Evolutionary conservation across 805 yeast genomes (phyloP), one percentile per base, ranked within the genome.

Genomic region (Lachancea dasiensis): DNA sequence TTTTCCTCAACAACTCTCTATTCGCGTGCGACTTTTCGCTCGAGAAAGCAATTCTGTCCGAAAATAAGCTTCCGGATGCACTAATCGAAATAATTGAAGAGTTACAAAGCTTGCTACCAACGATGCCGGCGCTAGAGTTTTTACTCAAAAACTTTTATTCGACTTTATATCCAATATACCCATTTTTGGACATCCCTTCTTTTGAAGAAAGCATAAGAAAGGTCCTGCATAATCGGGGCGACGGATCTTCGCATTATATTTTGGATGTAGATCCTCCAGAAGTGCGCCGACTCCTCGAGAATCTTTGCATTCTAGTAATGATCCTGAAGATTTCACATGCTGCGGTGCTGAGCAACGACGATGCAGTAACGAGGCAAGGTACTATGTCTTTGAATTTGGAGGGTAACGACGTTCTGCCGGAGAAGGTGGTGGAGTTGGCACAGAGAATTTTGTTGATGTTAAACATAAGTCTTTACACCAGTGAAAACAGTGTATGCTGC

Each of bases 401-500:
- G 13, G 48, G 49, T 15, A 44, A 39, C 18, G 50, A 56, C 27
- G 54, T 50, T 8, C 50, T 54, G 14, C 38, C 47, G n/a, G 53
- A 53, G 32, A 52, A 55, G 20, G 43, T 48, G 2, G 41, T 58
- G 21, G 21, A 49, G 15, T 34, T 56, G 28, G 54, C 49, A 2
- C 56, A 57, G 30, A 46, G 50, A 19, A 44, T 53, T 19, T 37
- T 60, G 29, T 48, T 52, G 2, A 45, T 53, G 2, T 56, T 57
- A 33, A 57, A 56, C 41, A 42, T 50, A 30, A 50, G 48, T 33
- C 51, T 52, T 7, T 51, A 56, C 24, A 51, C 61, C 0, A 60
- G 56, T 23, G 64, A 58, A 48, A 58, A 52, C 28, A 54, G 45
- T 19, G 41, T 53, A 16, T 50, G 54, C 8, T 60, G 58, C 35